Conservation (phyloP, 2,329 filamentous ascomycete genomes). For the Fusarium sarcochroum region DNA sequence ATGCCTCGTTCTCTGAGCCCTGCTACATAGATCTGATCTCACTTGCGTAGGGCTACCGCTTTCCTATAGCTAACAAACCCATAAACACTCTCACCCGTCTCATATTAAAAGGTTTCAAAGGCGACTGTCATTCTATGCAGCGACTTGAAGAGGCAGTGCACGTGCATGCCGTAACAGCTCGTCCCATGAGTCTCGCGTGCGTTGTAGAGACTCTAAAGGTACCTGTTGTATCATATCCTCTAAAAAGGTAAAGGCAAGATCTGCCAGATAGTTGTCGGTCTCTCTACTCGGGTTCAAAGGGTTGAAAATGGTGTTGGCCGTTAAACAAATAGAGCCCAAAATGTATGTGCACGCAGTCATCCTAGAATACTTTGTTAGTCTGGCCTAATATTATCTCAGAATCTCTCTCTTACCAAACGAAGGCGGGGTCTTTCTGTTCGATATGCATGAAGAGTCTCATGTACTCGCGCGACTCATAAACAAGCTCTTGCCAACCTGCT, state of each 20-base stretch:
- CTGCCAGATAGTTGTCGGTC: not conserved
- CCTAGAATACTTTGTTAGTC: not conserved
- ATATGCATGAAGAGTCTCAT: conserved; percentile 12
- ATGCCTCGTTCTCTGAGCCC: no score
- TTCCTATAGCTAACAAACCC: not conserved
- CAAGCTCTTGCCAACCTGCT: conserved; percentile 18
- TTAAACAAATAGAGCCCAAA: conserved; percentile 1
- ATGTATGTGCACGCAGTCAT: conserved; percentile 16
- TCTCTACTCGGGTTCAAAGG: not conserved
- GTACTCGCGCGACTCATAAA: conserved; percentile 11
- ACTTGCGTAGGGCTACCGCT: no score
- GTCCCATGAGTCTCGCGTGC: not conserved
- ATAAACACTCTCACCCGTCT: no score
- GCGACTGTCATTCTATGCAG: not conserved
- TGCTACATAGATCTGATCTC: no score
- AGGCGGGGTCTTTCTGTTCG: not conserved
- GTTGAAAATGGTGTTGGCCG: conserved; percentile 8
- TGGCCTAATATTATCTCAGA: not conserved
- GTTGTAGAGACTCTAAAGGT: not conserved
- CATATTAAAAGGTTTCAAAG: not conserved
- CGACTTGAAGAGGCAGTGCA: not conserved
- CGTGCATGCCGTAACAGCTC: not conserved
- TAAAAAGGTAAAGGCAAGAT: not conserved
- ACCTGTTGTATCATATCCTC: not conserved
- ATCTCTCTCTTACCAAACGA: not conserved